Percentiles rank a stretch among this genome's conserved stretches.
These are phyloP conservation scores for Exophiala xenobiotica DNA, from an alignment of 2,329 filamentous ascomycete genomes.

Conservation along the genomic window DNA sequence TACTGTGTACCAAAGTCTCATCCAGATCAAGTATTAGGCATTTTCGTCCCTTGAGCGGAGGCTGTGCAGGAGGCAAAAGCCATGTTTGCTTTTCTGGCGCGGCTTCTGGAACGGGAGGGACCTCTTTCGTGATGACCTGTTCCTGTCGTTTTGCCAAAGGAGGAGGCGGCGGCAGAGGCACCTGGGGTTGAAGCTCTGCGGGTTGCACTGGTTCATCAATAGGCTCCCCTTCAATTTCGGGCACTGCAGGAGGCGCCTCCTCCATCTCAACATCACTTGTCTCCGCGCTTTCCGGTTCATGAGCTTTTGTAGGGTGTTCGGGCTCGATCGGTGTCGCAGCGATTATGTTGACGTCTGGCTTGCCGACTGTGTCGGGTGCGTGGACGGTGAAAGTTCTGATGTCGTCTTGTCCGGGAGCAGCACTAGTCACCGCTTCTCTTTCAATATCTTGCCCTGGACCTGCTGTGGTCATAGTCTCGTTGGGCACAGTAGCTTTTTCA, in stretches of 20 bases:
- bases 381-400: conserved; percentile 11
- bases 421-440: neutral
- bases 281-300: conserved; percentile 9
- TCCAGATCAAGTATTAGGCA: conserved; percentile 94
- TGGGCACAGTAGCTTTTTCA: conserved; percentile 14
- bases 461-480: conserved; percentile 6
- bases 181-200: conserved; percentile 44
- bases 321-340: conserved; percentile 19
- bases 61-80: conserved; percentile 77
- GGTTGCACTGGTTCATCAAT: conserved; percentile 42
- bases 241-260: conserved; percentile 54
- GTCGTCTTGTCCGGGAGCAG: conserved; percentile 11
- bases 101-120: conserved; percentile 44
- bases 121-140: conserved; percentile 39
- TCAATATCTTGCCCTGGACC: neutral
- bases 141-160: conserved; percentile 49
- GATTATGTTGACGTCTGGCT: conserved; percentile 23
- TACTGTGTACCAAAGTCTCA: conserved; percentile 96
- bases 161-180: conserved; percentile 58
- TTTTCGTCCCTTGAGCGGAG: conserved; percentile 81
- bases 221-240: conserved; percentile 52
- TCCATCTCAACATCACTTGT: conserved; percentile 61
- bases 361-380: conserved; percentile 9
- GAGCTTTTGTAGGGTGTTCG: conserved; percentile 10
- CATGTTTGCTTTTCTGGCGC: conserved; percentile 59